Evolutionary conservation across 805 yeast genomes (phyloP).

Genomic region (Schwanniomyces occidentalis): DNA sequence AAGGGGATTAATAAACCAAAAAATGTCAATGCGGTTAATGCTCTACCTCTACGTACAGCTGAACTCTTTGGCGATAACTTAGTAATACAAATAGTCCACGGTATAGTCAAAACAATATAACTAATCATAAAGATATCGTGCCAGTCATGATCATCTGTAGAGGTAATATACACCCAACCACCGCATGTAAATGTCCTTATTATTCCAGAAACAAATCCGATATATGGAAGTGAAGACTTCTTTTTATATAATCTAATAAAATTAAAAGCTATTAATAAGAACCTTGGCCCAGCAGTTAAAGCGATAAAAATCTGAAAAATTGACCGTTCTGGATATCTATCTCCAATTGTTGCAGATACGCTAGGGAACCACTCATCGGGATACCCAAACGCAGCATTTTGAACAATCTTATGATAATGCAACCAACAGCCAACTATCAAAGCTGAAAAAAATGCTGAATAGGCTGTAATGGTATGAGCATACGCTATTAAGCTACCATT

Average conservation of each 20-base stretch:
- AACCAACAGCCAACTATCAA: constrained; percentile 69
- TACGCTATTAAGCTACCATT: constrained; percentile 69
- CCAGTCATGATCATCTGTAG: constrained; percentile 94
- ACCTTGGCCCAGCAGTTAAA: constrained; percentile 90
- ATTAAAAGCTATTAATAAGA: constrained; percentile 56
- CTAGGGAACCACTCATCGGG: constrained; percentile 99
- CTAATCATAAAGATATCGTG: constrained; percentile 95
- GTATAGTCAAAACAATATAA: constrained; percentile 84
- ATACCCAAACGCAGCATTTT: constrained; percentile 82
- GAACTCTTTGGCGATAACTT: constrained; percentile 47
- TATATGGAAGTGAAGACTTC: constrained; percentile 35
- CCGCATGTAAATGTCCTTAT: constrained; percentile 95
- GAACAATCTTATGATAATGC: constrained; percentile 86
- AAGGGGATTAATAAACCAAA: constrained; percentile 78
- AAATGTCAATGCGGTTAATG: constrained; percentile 56
- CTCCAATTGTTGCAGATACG: constrained; percentile 96
- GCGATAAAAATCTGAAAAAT: constrained; percentile 91
- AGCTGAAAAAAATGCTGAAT: constrained; percentile 74
- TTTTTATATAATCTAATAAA: constrained; percentile 47
- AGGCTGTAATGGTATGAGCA: constrained; percentile 73
- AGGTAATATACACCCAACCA: constrained; percentile 97
- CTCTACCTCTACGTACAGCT: constrained; percentile 50
- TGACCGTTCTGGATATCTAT: constrained; percentile 93
- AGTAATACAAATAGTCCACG: constrained; percentile 78
- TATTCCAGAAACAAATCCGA: constrained; percentile 63